Evolutionary conservation across 1,284 basidiomycete genomes (phyloP), one percentile per base, ranked within the genome.

Genomic region (Pascua sp.): DNA sequence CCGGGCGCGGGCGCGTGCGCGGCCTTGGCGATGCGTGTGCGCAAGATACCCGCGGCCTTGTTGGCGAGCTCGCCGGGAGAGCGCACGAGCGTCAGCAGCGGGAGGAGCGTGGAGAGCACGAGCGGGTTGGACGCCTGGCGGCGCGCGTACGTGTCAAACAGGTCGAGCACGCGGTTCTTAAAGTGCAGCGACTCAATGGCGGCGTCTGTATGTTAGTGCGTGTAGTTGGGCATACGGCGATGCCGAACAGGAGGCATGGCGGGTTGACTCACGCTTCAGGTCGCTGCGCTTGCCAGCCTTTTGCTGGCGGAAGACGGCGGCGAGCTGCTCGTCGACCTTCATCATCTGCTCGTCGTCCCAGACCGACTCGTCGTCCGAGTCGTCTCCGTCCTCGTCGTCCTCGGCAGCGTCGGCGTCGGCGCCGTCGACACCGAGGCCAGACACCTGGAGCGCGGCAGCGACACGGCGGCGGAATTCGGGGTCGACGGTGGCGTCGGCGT

Each of bases 261-360:
- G 11, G 8, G 7, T 8, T 1, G 4, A 43, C 46, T 51, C 53
- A 52, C 49, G 52, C 46, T 50, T 47, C n/a, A 55, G 68, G 55
- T 70, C 69, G 39, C 55, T 61, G 43, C 49, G 46, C 18, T 47
- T 67, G 56, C 70, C 68, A 42, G 56, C 61, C 67, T 83, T 86
- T 42, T 84, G 76, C 47, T 78, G 71, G 62, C 84, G 84, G 84
- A 98, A 97, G 42, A 94, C 88, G 57, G 88, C 85, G 7, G 91
- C 90, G 8, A 98, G 84, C 70, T 96, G 90, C 60, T 91, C 90
- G 71, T 98, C 95, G 45, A 98, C 84, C 49, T 89, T 88, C 81
- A 97, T 86, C 95, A 98, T 98, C 78, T 97, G 91, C 47, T 98
- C 94, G 70, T 98, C 95, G 70, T 94, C 89, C 86, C 93, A 88